A percentile compares a stretch with the other conserved stretches of the same genome.
Evolutionary conservation across 2,329 filamentous ascomycete genomes (phyloP).

Genomic region (Talaromyces sp.): DNA sequence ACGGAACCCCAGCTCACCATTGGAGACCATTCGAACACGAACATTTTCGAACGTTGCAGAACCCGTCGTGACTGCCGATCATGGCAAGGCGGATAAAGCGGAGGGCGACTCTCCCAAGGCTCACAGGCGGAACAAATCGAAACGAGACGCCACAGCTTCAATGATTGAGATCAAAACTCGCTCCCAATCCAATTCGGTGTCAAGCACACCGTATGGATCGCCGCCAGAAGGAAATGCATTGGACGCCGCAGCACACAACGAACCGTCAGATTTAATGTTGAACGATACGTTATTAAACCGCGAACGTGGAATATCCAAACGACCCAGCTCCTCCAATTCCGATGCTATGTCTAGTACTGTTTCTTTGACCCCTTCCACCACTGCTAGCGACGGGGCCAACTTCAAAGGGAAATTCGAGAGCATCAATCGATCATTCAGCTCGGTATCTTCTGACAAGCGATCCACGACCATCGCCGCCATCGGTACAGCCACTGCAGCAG

Average conservation of each 20-base stretch:
- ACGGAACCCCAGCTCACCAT: conserved; percentile 40
- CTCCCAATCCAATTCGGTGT: conserved; percentile 53
- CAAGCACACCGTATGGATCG: conserved; percentile 44
- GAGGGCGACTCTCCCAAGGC: conserved; percentile 52
- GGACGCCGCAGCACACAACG: conserved; percentile 32
- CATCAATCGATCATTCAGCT: conserved; percentile 24
- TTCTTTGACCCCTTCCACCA: conserved; percentile 5
- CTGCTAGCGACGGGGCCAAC: conserved; percentile 23
- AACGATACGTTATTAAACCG: conserved; percentile 17
- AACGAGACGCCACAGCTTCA: conserved; percentile 55
- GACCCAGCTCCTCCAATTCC: conserved; percentile 27
- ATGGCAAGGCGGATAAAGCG: conserved; percentile 60
- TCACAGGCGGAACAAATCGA: conserved; percentile 31
- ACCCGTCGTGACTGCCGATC: conserved; percentile 63
- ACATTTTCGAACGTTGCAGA: conserved; percentile 60
- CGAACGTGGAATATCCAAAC: conserved; percentile 15
- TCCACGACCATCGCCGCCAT: conserved; percentile 41
- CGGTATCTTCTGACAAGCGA: conserved; percentile 31
- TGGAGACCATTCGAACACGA: conserved; percentile 55
- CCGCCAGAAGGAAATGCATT: conserved; percentile 35
- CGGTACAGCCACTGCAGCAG: conserved; percentile 51
- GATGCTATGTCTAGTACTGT: conserved; percentile 20
- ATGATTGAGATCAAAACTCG: conserved; percentile 65
- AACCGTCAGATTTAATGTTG: conserved; percentile 14
- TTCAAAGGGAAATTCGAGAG: conserved; percentile 29